Percentiles rank a stretch among this genome's conserved stretches.
phyloP scores from a whole-genome alignment of 2,329 filamentous ascomycete species.

The Pestalotiopsis sp. region DNA sequence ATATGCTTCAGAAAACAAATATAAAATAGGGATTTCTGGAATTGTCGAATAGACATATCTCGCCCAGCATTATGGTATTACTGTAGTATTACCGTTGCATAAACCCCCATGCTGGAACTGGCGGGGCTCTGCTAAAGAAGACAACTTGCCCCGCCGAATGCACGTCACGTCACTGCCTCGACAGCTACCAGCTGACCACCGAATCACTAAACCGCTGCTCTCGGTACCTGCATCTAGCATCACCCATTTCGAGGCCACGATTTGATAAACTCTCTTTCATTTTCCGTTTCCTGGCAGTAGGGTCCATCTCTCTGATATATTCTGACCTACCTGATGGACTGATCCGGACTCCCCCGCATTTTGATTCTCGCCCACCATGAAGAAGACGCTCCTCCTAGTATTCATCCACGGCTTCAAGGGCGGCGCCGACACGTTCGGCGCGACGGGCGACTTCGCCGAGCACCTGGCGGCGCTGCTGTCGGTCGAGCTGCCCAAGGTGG shows the following conservation, averaged over 20 bases:
- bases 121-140: neutral
- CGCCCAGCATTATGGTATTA: neutral
- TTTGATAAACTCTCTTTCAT: neutral
- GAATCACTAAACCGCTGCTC: neutral
- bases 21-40: neutral
- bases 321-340: neutral
- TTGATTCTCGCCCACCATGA: constrained; percentile 51
- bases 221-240: neutral
- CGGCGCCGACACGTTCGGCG: constrained; percentile 75
- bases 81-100: neutral
- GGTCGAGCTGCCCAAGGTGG: constrained; percentile 67
- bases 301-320: neutral
- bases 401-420: constrained; percentile 93
- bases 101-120: neutral
- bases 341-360: neutral
- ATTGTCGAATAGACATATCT: neutral
- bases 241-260: neutral
- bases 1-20: neutral
- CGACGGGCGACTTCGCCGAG: constrained; percentile 66
- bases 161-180: neutral
- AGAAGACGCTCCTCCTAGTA: constrained; percentile 78
- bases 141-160: neutral
- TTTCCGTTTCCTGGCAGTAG: neutral
- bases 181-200: neutral
- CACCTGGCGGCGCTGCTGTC: constrained; percentile 68